Evolutionary conservation across 441 rosid species (phyloP).

Genomic region (Adansonia gregorii): DNA sequence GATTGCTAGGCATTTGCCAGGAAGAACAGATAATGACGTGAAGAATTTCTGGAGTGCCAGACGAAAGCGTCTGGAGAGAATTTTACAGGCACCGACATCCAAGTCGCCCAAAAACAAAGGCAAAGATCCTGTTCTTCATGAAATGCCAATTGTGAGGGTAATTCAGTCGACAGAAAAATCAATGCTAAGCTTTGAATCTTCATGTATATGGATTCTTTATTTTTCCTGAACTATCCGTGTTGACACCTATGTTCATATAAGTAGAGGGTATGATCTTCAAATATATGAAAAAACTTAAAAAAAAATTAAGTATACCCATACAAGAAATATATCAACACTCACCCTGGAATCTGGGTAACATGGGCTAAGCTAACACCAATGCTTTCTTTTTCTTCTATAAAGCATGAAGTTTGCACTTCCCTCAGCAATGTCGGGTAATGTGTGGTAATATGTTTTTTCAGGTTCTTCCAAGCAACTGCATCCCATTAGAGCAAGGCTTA

Average conservation of each 20-base stretch:
- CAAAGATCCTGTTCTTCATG: conserved; percentile 14
- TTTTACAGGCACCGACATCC: not conserved
- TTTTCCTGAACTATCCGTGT: not conserved
- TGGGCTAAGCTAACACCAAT: not conserved
- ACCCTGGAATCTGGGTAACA: no score
- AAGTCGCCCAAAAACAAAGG: conserved; percentile 15
- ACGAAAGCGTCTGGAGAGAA: conserved; percentile 25
- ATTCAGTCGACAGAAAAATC: not conserved
- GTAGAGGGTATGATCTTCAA: no score
- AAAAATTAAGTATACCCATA: no score
- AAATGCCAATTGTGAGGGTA: conserved; percentile 15
- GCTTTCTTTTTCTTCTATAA: not conserved
- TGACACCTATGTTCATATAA: no score
- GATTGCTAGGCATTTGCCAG: conserved; percentile 40
- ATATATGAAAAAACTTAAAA: no score
- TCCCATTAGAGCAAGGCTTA: conserved; percentile 14
- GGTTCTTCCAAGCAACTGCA: not conserved
- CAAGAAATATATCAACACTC: no score
- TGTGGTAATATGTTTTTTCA: conserved; percentile 15
- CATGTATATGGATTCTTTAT: not conserved
- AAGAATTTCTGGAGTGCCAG: conserved; percentile 47
- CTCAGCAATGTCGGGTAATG: not conserved
- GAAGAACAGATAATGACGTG: conserved; percentile 47
- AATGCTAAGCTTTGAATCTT: not conserved
- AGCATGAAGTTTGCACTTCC: not conserved